A percentile compares a stretch with the other conserved stretches of the same genome.
These are phyloP conservation scores for Periconia digitata DNA, from an alignment of 2,329 filamentous ascomycete genomes.

Conservation along the genomic window DNA sequence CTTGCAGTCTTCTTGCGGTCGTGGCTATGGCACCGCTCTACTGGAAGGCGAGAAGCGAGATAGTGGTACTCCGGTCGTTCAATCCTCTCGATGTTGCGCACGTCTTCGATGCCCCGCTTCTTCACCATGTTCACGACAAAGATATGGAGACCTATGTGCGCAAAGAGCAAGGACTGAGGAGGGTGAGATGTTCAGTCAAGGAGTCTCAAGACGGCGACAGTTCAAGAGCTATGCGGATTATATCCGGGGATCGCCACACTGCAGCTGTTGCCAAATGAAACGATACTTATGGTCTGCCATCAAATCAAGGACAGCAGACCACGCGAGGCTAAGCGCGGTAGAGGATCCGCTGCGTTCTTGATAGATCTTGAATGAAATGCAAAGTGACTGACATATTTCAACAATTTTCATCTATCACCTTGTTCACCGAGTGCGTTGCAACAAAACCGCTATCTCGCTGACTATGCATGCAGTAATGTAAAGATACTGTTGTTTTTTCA, in stretches of 20 bases:
- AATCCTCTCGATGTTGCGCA: slow-evolving; percentile 11
- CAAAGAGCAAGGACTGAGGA: not conserved
- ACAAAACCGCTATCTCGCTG: too few species aligned
- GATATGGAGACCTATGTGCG: not conserved
- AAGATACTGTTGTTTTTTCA: too few species aligned
- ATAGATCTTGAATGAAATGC: too few species aligned
- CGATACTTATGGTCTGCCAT: not conserved
- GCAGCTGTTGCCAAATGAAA: not conserved
- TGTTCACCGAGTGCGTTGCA: too few species aligned
- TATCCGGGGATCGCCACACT: not conserved
- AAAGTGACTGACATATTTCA: too few species aligned
- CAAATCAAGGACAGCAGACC: too few species aligned
- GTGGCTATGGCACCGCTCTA: slow-evolving; percentile 6
- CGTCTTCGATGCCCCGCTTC: slow-evolving; percentile 9
- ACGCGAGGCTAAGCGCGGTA: too few species aligned
- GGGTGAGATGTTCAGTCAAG: not conserved
- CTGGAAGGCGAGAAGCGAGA: slow-evolving; percentile 5
- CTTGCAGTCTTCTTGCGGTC: slow-evolving; percentile 6
- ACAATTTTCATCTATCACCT: too few species aligned
- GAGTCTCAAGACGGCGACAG: not conserved
- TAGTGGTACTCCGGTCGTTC: not conserved
- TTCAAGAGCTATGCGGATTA: not conserved
- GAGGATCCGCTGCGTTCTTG: too few species aligned
- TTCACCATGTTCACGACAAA: slow-evolving; percentile 1
- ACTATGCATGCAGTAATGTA: too few species aligned